These are phyloP conservation scores for Suillus sp. DNA, from an alignment of 768 basidiomycete species.

Conservation along the genomic window DNA sequence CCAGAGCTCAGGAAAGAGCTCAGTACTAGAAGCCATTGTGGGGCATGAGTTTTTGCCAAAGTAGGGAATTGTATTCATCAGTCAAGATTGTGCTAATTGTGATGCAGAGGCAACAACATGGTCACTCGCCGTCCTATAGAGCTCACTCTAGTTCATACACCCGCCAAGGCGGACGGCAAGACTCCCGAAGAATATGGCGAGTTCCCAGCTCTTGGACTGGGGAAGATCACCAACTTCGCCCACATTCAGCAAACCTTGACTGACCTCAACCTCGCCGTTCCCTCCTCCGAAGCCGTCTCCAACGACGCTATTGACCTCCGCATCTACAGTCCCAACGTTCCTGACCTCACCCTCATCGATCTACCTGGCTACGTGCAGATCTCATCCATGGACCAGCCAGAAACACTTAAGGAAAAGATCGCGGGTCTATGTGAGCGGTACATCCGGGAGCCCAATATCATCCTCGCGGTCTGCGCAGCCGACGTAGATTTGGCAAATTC, in stretches of 20 bases:
- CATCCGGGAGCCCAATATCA: slow-evolving; percentile 99
- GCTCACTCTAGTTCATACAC: slow-evolving; percentile 91
- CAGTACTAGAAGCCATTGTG: slow-evolving; percentile 95
- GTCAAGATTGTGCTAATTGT: slow-evolving; percentile 8
- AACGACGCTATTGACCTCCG: slow-evolving; percentile 95
- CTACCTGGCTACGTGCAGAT: slow-evolving; percentile 98
- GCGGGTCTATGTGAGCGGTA: slow-evolving; percentile 89
- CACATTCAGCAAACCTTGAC: slow-evolving; percentile 90
- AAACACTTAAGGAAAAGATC: slow-evolving; percentile 92
- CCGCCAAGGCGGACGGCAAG: slow-evolving; percentile 51
- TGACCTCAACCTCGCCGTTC: slow-evolving; percentile 93
- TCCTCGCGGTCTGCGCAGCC: slow-evolving; percentile 96
- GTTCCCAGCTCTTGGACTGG: slow-evolving; percentile 87
- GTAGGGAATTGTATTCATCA: slow-evolving; percentile 50
- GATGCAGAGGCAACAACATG: slow-evolving; percentile 93
- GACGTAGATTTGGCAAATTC: slow-evolving; percentile 99
- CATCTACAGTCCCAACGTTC: slow-evolving; percentile 94
- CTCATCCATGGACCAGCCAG: slow-evolving; percentile 93
- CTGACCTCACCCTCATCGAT: slow-evolving; percentile 96
- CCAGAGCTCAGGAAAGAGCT: slow-evolving; percentile 98
- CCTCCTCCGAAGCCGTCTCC: slow-evolving; percentile 83
- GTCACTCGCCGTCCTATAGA: slow-evolving; percentile 98
- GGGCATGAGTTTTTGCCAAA: slow-evolving; percentile 98
- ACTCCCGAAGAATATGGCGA: slow-evolving; percentile 83
- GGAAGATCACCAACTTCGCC: slow-evolving; percentile 89